Conservation (phyloP, 2,329 filamentous ascomycete species). For the Seiridium cupressi region DNA sequence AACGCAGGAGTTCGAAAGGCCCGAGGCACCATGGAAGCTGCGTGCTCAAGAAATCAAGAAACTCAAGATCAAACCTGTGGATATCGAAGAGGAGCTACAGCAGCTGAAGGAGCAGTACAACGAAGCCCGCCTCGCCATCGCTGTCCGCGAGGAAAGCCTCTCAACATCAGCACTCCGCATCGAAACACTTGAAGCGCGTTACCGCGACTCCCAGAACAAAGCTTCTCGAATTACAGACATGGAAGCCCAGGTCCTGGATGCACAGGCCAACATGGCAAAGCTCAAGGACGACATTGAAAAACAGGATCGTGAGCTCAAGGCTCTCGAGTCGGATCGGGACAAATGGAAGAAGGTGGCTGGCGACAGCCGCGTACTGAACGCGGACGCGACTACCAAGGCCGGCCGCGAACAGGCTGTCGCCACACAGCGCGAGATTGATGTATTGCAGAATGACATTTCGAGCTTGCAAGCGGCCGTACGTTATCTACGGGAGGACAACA, state of each 20-base stretch:
- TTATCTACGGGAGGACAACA: constrained; percentile 67
- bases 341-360: constrained; percentile 71
- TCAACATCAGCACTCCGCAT: constrained; percentile 90
- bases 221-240: constrained; percentile 66
- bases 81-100: constrained; percentile 81
- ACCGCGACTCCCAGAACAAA: constrained; percentile 80
- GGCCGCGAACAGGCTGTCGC: constrained; percentile 67
- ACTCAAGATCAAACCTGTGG: constrained; percentile 76
- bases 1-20: constrained; percentile 76
- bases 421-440: constrained; percentile 71
- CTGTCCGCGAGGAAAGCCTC: constrained; percentile 75
- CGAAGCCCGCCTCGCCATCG: constrained; percentile 70
- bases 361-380: constrained; percentile 56
- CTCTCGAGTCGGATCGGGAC: constrained; percentile 63
- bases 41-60: constrained; percentile 78
- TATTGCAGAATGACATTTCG: constrained; percentile 66
- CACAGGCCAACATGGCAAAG: constrained; percentile 47
- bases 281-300: constrained; percentile 65
- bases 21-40: constrained; percentile 76
- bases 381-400: constrained; percentile 49
- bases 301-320: constrained; percentile 65
- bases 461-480: constrained; percentile 63
- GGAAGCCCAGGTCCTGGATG: constrained; percentile 56
- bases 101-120: constrained; percentile 77
- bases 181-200: constrained; percentile 84